Base-by-base conservation (phyloP, 352 stramenopile species). In the Globisporangium spiculum region DNA sequence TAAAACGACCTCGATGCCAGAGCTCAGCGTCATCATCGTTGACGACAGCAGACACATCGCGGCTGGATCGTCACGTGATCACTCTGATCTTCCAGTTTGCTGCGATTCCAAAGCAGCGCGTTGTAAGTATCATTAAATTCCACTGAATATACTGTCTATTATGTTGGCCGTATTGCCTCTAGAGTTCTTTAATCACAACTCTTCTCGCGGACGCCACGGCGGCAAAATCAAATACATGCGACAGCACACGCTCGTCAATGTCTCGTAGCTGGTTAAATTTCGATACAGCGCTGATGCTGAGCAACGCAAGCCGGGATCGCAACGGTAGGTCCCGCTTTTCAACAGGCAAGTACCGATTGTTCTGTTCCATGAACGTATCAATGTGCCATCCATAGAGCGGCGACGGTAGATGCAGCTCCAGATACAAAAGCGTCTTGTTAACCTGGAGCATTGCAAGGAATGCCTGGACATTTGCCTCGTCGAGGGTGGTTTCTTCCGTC, bases 21-120 rank as follows among this genome's bases (percentile, higher is more conserved):
- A 48, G 55, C 64, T 59, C 57, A 34, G n/a, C 27, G 20, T 38
- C 30, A 4, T 36, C 36, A 24, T 8, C n/a, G 24, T 22, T 57
- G 54, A 55, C 63, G 3, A 55, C 14, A 24, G 57, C 52, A 2
- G 59, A 65, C 57, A 70, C 65, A 2, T 58, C 65, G 34, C 38
- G 65, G 0, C 65, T 70, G 4, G 65, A 70, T 61, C 65, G 46
- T 0, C 65, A 70, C 32, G 57, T 70, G 7, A 7, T 68, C 36
- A 41, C 63, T 20, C 54, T 63, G 18, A 68, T 68, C 22, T 68
- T 68, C 63, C 54, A 63, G 56, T 70, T 70, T 52, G 65, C 65
- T 26, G 64, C 64, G n/a, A 46, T 59, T 30, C 27, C 38, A 38
- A 69, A 52, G 55, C 64, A 59, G 54, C 64, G 64, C 55, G 22